Evolutionary conservation across 2,329 filamentous ascomycete species (phyloP), one percentile per base, ranked within the genome.

Genomic region (Colletotrichum sansevieriae): DNA sequence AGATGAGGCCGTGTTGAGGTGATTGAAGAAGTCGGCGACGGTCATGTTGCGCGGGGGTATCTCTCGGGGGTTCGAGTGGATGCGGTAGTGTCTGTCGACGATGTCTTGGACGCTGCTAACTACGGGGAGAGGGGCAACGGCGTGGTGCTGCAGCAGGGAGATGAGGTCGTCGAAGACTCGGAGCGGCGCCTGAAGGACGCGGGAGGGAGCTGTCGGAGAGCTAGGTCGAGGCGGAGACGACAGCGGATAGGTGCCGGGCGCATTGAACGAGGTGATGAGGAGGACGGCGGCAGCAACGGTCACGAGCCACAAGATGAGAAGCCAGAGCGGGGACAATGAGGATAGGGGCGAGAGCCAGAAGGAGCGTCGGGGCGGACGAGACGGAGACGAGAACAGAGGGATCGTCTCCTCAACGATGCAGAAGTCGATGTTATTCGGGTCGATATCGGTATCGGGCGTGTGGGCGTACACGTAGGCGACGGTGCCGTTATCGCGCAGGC

Each of bases 81-180:
- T 22, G 46, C 46, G 46, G 13, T 49, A 49, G 18, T 49, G 46
- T 22, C 46, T 49, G 20, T 49, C 20, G 46, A 49, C 46, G 4
- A 49, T 49, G 11, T 49, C 46, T 49, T 49, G 46, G 2, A 22
- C 20, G 46, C 46, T 49, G 18, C 46, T 2, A 15, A 49, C 46
- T 4, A 49, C 18, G 4, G 46, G 46, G 46, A 49, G 46, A 22
- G 46, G 46, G 2, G 46, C 46, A 20, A 49, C 20, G 18, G 46
- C 18, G 5, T 49, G 46, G 46, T 49, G 46, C 46, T 49, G 46
- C 46, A 25, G 46, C 4, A 49, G 18, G 20, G 20, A 22, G 20
- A 49, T 25, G 46, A 49, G 46, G 46, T 49, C 46, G 46, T 49
- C 46, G 46, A 49, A 49, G 46, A 49, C 18, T 22, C 18, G 46